Evolutionary conservation across 2,329 filamentous ascomycete genomes (phyloP).

Genomic region (Pseudocercospora vitis): DNA sequence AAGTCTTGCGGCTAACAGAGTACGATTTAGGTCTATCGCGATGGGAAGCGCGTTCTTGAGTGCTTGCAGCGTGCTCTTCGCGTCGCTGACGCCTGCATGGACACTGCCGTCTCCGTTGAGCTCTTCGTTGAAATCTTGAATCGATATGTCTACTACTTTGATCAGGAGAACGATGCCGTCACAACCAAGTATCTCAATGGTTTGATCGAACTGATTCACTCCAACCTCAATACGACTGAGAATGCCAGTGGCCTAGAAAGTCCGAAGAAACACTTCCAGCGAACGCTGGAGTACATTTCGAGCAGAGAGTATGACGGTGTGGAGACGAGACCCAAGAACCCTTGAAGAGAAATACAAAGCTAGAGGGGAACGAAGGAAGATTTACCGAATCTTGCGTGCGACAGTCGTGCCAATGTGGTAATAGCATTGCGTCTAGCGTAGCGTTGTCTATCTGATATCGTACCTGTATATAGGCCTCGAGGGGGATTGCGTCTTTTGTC

Average conservation of each 20-base stretch:
- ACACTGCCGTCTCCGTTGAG: conserved; percentile 93
- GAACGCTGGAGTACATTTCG: conserved; percentile 90
- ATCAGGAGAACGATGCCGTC: conserved; percentile 97
- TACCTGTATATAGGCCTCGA: conserved; percentile 6
- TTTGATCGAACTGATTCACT: conserved; percentile 96
- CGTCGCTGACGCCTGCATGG: conserved; percentile 98
- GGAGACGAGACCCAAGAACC: conserved; percentile 62
- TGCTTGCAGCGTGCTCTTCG: conserved; percentile 92
- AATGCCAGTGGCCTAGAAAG: conserved; percentile 81
- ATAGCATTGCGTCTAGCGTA: neutral
- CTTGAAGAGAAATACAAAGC: conserved; percentile 2
- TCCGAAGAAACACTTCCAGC: conserved; percentile 89
- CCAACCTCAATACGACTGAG: conserved; percentile 83
- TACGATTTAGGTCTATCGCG: conserved; percentile 79
- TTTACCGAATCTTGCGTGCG: neutral
- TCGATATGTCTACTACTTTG: conserved; percentile 98
- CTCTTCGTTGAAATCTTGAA: conserved; percentile 98
- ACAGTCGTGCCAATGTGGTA: conserved; percentile 2
- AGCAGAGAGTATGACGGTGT: conserved; percentile 92
- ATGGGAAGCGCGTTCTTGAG: conserved; percentile 94
- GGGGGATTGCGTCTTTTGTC: neutral
- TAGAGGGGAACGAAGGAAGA: neutral
- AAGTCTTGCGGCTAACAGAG: conserved; percentile 9
- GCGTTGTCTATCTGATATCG: neutral
- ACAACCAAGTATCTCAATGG: conserved; percentile 98